Evolutionary conservation across 2,329 filamentous ascomycete genomes (phyloP).

Genomic region (Penicillium sp.): DNA sequence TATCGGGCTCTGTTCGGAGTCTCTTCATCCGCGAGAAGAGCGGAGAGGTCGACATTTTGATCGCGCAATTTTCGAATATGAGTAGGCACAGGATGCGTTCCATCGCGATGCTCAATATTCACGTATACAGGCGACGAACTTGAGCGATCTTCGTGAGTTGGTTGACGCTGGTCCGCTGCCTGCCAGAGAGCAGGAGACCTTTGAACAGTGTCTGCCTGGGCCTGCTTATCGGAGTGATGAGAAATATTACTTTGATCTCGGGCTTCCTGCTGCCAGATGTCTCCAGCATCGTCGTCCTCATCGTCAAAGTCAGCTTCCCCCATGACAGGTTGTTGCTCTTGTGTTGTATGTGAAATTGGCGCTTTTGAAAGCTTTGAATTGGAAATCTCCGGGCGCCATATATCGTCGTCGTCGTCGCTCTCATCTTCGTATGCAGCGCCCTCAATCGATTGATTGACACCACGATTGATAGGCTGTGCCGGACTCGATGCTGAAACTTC

Average conservation of each 20-base stretch:
- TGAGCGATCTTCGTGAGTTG: conserved; percentile 16
- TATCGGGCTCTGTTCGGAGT: conserved; percentile 35
- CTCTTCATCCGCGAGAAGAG: conserved; percentile 26
- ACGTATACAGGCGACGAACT: conserved; percentile 28
- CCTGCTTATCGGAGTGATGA: conserved; percentile 20
- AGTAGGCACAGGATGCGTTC: conserved; percentile 27
- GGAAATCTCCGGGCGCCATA: conserved; percentile 10
- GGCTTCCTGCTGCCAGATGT: conserved; percentile 46
- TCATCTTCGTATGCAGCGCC: conserved; percentile 1
- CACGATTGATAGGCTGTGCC: neutral
- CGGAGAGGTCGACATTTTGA: conserved; percentile 31
- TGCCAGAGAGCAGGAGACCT: conserved; percentile 31
- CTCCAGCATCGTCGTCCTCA: conserved; percentile 35
- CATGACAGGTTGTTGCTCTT: conserved; percentile 7
- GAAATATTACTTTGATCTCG: conserved; percentile 32
- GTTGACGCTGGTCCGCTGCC: conserved; percentile 17
- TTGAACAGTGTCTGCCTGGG: conserved; percentile 13
- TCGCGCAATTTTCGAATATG: conserved; percentile 30
- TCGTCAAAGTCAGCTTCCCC: conserved; percentile 15
- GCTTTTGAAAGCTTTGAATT: conserved; percentile 1
- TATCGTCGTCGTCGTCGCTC: conserved; percentile 11
- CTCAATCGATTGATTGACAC: neutral
- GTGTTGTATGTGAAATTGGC: neutral
- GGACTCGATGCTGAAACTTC: conserved; percentile 9
- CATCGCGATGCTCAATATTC: conserved; percentile 22